A percentile compares a stretch with the other conserved stretches of the same genome.
Evolutionary conservation across 441 rosid genomes (phyloP).

Genomic region (Syzygium malaccense): DNA sequence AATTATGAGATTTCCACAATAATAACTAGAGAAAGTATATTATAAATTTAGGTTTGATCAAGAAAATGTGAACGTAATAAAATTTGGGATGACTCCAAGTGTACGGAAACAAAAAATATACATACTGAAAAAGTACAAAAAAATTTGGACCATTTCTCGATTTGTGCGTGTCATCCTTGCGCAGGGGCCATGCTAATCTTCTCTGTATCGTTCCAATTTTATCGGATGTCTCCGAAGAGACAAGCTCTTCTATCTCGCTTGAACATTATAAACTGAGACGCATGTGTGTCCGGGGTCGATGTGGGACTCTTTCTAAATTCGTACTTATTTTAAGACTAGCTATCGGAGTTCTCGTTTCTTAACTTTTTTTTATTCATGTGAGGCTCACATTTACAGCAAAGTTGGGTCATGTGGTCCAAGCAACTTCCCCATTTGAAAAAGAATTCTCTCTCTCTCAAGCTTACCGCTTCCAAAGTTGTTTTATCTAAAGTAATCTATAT

Average conservation of each 20-base stretch:
- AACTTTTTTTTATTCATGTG: background rate
- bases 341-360: rapidly evolving
- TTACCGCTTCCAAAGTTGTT: background rate
- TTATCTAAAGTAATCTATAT: background rate
- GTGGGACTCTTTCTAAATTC: background rate
- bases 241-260: rapidly evolving
- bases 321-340: background rate
- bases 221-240: background rate
- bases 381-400: background rate
- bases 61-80: background rate
- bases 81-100: background rate
- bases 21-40: background rate
- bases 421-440: background rate
- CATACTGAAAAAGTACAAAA: background rate
- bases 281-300: rapidly evolving
- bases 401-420: background rate
- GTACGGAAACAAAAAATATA: too few species aligned
- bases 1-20: too few species aligned
- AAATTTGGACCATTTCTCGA: background rate
- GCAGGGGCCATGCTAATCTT: background rate
- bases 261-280: background rate
- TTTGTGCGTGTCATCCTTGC: background rate
- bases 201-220: background rate
- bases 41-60: background rate
- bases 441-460: background rate